Evolutionary conservation across 2,329 filamentous ascomycete genomes (phyloP).

Genomic region (Epichloe brachyelytri): DNA sequence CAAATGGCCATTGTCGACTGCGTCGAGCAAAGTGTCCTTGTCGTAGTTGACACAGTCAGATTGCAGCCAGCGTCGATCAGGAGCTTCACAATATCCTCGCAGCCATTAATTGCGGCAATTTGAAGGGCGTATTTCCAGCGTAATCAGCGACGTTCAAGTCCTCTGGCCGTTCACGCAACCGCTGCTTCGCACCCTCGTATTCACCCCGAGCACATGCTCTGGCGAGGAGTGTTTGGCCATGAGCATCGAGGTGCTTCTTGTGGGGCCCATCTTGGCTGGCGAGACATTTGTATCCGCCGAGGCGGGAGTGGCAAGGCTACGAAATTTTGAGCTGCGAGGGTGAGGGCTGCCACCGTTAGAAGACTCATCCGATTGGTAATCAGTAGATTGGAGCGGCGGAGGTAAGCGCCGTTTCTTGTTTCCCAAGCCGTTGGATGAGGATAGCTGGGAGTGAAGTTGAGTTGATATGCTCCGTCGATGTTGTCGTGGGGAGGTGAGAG

Average conservation of each 20-base stretch:
- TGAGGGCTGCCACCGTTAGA: constrained; percentile 47
- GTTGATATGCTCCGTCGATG: constrained; percentile 55
- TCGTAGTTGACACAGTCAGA: constrained; percentile 65
- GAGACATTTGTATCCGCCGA: constrained; percentile 49
- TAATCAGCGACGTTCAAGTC: constrained; percentile 86
- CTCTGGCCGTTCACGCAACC: constrained; percentile 66
- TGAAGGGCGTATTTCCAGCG: constrained; percentile 95
- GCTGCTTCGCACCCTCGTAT: constrained; percentile 62
- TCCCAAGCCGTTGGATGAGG: constrained; percentile 36
- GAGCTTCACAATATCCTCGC: constrained; percentile 74
- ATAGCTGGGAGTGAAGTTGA: constrained; percentile 41
- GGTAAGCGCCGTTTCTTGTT: constrained; percentile 50
- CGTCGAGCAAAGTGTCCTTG: constrained; percentile 88
- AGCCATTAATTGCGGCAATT: constrained; percentile 80
- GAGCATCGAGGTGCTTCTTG: constrained; percentile 83
- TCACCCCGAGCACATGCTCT: constrained; percentile 80
- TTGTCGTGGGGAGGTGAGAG: constrained; percentile 44
- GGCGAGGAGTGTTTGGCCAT: constrained; percentile 83
- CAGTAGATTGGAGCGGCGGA: constrained; percentile 46
- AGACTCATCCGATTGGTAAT: constrained; percentile 57
- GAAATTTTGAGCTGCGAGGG: constrained; percentile 44
- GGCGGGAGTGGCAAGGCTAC: constrained; percentile 41
- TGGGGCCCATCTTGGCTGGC: constrained; percentile 54
- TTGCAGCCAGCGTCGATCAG: constrained; percentile 76
- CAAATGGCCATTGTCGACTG: constrained; percentile 87